A percentile compares a stretch with the other conserved stretches of the same genome.
phyloP scores from a whole-genome alignment of 1,139 yeast genomes.

The Geotrichum macrosporum region DNA sequence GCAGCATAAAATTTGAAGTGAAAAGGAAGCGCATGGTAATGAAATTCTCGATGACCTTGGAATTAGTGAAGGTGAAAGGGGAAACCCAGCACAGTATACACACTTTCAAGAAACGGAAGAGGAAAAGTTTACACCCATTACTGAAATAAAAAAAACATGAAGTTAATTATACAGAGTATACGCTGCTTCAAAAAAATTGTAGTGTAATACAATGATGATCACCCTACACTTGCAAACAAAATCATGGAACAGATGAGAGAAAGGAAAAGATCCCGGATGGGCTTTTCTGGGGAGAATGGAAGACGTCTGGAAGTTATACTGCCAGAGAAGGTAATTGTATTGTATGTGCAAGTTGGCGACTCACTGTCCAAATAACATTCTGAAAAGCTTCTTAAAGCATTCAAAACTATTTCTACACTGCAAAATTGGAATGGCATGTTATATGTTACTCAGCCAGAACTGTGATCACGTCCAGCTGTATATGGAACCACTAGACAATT shows the following conservation, averaged over 20 bases:
- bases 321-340: conserved; percentile 94
- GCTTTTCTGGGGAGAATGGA: not conserved
- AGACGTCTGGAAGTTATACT: conserved; percentile 55
- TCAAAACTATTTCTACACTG: conserved; percentile 88
- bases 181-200: too few relatives aligned
- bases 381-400: conserved; percentile 90
- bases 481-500: conserved; percentile 93
- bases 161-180: too few relatives aligned
- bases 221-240: conserved; percentile 72
- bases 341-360: conserved; percentile 86
- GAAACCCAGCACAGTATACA: too few relatives aligned
- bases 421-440: conserved; percentile 94
- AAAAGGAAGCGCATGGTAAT: too few relatives aligned
- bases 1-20: too few relatives aligned
- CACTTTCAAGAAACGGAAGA: too few relatives aligned
- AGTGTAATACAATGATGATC: too few relatives aligned
- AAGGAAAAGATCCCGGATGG: conserved; percentile 50
- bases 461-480: conserved; percentile 95
- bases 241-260: conserved; percentile 84
- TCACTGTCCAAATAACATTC: conserved; percentile 84
- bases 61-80: too few relatives aligned
- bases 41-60: too few relatives aligned
- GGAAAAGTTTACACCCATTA: too few relatives aligned
- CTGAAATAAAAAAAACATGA: too few relatives aligned
- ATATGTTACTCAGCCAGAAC: conserved; percentile 84